A percentile compares a stretch with the other conserved stretches of the same genome.
Evolutionary conservation across 2,329 filamentous ascomycete genomes (phyloP).

Genomic region (Aspergillus quadrilineatus): DNA sequence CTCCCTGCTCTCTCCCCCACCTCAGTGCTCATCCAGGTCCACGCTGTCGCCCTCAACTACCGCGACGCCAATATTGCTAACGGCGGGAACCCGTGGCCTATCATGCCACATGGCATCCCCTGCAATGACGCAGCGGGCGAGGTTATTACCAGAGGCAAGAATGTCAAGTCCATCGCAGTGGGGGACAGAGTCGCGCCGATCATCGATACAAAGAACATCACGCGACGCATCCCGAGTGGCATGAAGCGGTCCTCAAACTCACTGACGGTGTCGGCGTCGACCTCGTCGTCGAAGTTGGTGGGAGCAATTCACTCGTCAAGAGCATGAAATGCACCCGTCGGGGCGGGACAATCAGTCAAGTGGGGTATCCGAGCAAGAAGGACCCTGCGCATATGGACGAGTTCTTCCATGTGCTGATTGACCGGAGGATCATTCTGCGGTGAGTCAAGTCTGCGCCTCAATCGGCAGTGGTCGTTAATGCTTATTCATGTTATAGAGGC

Average conservation of each 20-base stretch:
- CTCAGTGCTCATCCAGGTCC: conserved; percentile 23
- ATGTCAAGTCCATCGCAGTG: conserved; percentile 30
- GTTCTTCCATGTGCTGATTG: conserved; percentile 39
- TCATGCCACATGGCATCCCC: conserved; percentile 32
- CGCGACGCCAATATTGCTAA: conserved; percentile 28
- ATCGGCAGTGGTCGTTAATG: neutral
- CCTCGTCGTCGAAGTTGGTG: conserved; percentile 43
- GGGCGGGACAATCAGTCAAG: conserved; percentile 43
- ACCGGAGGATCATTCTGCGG: conserved; percentile 37
- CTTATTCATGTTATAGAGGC: conserved; percentile 26
- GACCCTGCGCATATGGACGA: conserved; percentile 33
- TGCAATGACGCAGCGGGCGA: conserved; percentile 47
- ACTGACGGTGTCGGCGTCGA: conserved; percentile 38
- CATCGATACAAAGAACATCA: conserved; percentile 42
- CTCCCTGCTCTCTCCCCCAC: conserved; percentile 36
- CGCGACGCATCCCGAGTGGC: conserved; percentile 30
- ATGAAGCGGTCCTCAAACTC: conserved; percentile 34
- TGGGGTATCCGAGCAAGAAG: conserved; percentile 43
- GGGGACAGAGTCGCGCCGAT: conserved; percentile 43
- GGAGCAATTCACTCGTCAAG: conserved; percentile 38
- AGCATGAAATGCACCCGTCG: conserved; percentile 43
- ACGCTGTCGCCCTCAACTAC: conserved; percentile 25
- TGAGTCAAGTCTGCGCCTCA: conserved; percentile 10
- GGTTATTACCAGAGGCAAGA: conserved; percentile 39
- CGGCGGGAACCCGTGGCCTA: conserved; percentile 42